Evolutionary conservation across 148 eudicot genomes (phyloP).

Genomic region (Vaccinium corymbosum): DNA sequence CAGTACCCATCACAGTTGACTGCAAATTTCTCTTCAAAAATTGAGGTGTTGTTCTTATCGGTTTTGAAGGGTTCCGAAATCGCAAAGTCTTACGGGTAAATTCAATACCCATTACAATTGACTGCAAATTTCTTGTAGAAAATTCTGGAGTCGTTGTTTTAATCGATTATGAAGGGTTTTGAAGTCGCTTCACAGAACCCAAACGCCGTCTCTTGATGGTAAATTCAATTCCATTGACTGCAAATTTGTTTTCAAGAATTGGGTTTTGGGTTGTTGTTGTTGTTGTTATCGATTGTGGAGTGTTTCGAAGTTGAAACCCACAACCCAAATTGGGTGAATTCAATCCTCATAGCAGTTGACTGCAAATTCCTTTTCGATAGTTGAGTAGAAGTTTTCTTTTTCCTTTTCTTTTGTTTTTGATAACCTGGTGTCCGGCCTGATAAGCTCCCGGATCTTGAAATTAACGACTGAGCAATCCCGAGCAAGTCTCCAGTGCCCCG

Average conservation of each 20-base stretch:
- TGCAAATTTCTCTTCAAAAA: not conserved
- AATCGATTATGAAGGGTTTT: not conserved
- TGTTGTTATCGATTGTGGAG: too few species aligned
- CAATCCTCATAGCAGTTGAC: not conserved
- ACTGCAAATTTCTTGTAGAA: not conserved
- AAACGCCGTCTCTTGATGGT: not conserved
- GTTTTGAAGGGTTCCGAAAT: not conserved
- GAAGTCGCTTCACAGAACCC: not conserved
- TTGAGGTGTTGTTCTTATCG: not conserved
- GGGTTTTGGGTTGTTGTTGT: not conserved
- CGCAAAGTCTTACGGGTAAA: not conserved
- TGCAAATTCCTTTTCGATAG: not conserved
- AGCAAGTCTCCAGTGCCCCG: too few species aligned
- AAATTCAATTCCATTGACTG: not conserved
- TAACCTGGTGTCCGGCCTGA: too few species aligned
- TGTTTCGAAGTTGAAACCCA: too few species aligned
- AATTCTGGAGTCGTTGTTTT: not conserved
- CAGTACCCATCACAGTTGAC: not conserved
- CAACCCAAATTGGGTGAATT: not conserved
- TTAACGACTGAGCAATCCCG: too few species aligned
- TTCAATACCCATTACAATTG: not conserved
- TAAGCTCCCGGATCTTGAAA: too few species aligned
- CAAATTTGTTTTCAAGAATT: not conserved
- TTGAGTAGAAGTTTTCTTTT: not conserved
- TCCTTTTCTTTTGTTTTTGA: too few species aligned